Conservation (phyloP, 352 stramenopile genomes). For the Phytophthora hibernalis region DNA sequence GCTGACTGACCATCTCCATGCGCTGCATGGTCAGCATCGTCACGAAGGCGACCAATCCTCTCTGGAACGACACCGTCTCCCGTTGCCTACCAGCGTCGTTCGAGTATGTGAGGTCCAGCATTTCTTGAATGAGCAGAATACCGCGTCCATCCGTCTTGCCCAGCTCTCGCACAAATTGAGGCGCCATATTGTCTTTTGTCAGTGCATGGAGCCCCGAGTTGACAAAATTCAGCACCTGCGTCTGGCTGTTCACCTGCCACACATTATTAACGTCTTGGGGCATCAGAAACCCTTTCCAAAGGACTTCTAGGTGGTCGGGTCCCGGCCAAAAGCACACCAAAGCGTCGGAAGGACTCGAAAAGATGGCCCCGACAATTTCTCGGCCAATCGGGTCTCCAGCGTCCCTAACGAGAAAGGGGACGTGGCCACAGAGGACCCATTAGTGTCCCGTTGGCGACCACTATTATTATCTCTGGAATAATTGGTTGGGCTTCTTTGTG, state of each 20-base stretch:
- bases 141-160: slow-evolving; percentile 38
- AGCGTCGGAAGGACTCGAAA: slow-evolving; percentile 37
- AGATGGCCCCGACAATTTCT: slow-evolving; percentile 30
- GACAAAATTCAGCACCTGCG: slow-evolving; percentile 47
- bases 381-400: slow-evolving; percentile 23
- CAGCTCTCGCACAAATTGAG: slow-evolving; percentile 46
- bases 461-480: not conserved
- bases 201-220: slow-evolving; percentile 55
- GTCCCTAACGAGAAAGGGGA: slow-evolving; percentile 30
- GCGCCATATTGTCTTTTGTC: slow-evolving; percentile 31
- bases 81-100: slow-evolving; percentile 40
- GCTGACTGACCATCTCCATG: slow-evolving; percentile 45
- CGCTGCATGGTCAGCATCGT: slow-evolving; percentile 39
- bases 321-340: slow-evolving; percentile 39
- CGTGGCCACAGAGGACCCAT: not conserved
- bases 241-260: slow-evolving; percentile 40
- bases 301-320: slow-evolving; percentile 23
- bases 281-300: slow-evolving; percentile 47
- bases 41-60: slow-evolving; percentile 46
- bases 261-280: slow-evolving; percentile 15
- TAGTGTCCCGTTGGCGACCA: not conserved
- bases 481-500: not conserved
- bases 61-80: slow-evolving; percentile 45
- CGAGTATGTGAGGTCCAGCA: slow-evolving; percentile 39
- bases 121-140: slow-evolving; percentile 32